Conservation (phyloP, 2,329 filamentous ascomycete genomes). For the Knufia petricola region DNA sequence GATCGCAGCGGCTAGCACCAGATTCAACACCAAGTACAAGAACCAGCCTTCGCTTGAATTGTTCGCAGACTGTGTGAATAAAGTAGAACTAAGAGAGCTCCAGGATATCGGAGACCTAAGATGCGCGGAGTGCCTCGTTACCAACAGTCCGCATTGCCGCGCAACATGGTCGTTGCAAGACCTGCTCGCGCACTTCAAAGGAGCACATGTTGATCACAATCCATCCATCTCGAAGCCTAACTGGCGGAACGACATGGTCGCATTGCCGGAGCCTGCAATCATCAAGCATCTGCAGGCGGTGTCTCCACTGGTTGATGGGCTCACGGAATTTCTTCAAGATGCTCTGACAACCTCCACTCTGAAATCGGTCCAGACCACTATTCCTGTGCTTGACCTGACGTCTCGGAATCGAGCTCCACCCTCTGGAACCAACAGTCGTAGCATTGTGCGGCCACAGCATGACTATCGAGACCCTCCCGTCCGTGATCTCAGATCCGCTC, state of each 20-base stretch:
- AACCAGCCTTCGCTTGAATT: slow-evolving; percentile 48
- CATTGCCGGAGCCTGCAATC: slow-evolving; percentile 44
- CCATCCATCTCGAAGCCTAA: slow-evolving; percentile 31
- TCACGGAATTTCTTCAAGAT: neutral
- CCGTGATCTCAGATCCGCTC: neutral
- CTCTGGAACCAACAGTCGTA: neutral
- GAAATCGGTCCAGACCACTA: neutral
- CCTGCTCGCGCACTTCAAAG: slow-evolving; percentile 31
- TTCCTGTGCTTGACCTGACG: neutral
- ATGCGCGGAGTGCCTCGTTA: slow-evolving; percentile 44
- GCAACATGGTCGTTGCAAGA: slow-evolving; percentile 21
- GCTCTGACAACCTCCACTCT: slow-evolving; percentile 1
- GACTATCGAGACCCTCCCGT: neutral
- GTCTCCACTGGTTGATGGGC: neutral
- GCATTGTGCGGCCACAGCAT: neutral
- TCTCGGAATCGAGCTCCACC: neutral
- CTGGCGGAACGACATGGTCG: slow-evolving; percentile 54
- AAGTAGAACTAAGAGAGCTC: slow-evolving; percentile 48
- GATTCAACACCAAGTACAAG: slow-evolving; percentile 49
- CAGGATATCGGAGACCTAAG: slow-evolving; percentile 45
- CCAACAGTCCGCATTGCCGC: neutral
- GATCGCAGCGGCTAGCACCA: slow-evolving; percentile 52
- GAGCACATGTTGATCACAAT: slow-evolving; percentile 27
- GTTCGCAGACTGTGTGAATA: slow-evolving; percentile 51
- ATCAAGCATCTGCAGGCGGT: slow-evolving; percentile 33